Conservation (phyloP, 805 yeast genomes). For the Ogataea allantospora region DNA sequence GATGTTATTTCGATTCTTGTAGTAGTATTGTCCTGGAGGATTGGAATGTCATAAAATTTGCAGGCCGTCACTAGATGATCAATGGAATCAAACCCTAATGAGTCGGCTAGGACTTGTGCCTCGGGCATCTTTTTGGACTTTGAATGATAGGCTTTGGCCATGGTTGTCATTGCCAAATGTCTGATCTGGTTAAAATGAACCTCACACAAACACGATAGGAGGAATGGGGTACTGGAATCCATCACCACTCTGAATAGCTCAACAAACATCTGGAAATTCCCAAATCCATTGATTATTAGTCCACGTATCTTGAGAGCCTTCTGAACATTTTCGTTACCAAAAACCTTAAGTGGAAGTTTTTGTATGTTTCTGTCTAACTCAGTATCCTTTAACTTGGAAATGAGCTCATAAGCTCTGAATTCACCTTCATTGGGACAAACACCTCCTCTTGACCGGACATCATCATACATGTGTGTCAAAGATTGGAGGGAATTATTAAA, state of each 20-base stretch:
- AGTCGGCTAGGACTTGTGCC: constrained; percentile 41
- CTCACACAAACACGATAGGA: constrained; percentile 74
- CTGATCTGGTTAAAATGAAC: constrained; percentile 78
- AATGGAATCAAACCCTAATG: constrained; percentile 67
- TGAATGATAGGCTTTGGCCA: constrained; percentile 66
- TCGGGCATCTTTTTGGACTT: constrained; percentile 63
- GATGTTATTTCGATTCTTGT: constrained; percentile 43
- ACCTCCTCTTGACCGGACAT: constrained; percentile 68
- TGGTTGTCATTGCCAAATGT: constrained; percentile 64
- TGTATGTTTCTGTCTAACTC: constrained; percentile 79
- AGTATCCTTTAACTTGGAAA: constrained; percentile 79
- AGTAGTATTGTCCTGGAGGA: constrained; percentile 26
- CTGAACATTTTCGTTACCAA: constrained; percentile 57
- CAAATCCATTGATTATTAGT: constrained; percentile 62
- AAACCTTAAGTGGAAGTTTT: constrained; percentile 56
- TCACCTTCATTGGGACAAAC: constrained; percentile 84
- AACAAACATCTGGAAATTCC: constrained; percentile 58
- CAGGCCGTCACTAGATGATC: constrained; percentile 57
- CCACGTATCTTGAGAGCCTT: constrained; percentile 70
- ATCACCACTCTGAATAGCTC: constrained; percentile 60
- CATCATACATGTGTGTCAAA: constrained; percentile 80
- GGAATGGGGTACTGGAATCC: constrained; percentile 53
- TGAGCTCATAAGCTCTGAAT: constrained; percentile 80
- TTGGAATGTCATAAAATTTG: constrained; percentile 58
- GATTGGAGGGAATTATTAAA: constrained; percentile 89